Conservation (phyloP, 768 basidiomycete genomes). For the Kwoniella bestiolae region DNA sequence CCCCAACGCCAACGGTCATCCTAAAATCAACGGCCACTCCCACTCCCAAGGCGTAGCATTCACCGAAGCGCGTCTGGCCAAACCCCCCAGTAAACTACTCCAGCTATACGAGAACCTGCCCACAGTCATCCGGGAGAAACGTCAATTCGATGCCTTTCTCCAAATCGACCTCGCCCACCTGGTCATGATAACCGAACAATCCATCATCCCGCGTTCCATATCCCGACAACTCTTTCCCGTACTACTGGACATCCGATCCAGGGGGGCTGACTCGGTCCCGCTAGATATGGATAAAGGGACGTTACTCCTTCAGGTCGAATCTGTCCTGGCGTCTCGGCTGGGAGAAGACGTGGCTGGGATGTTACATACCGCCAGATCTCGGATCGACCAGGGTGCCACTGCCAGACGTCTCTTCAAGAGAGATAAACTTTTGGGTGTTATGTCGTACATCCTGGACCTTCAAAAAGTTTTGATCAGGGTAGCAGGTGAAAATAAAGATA, state of each 20-base stretch:
- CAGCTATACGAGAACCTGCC: not conserved
- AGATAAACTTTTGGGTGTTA: constrained; percentile 8
- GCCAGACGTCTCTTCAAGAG: constrained; percentile 21
- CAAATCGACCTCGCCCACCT: constrained; percentile 19
- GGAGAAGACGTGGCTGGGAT: constrained; percentile 19
- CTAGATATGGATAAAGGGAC: constrained; percentile 18
- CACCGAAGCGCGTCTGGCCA: not conserved
- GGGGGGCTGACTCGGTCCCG: not conserved
- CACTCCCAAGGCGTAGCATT: not conserved
- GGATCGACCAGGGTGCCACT: constrained; percentile 23
- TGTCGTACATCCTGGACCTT: constrained; percentile 2
- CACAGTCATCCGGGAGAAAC: constrained; percentile 1
- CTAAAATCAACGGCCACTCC: not conserved
- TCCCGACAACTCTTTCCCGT: constrained; percentile 20
- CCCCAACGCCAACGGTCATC: not conserved
- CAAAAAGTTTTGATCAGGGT: constrained; percentile 1
- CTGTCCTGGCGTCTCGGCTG: not conserved
- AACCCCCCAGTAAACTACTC: not conserved
- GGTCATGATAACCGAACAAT: constrained; percentile 14
- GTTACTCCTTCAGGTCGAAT: constrained; percentile 20
- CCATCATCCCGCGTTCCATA: constrained; percentile 5
- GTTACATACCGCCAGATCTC: constrained; percentile 21
- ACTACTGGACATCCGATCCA: constrained; percentile 5
- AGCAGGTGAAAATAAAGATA: not conserved
- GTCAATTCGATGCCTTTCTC: constrained; percentile 9